A percentile compares a stretch with the other conserved stretches of the same genome.
Evolutionary conservation across 345 rosid species (phyloP).

Genomic region (Carallia brachiata): DNA sequence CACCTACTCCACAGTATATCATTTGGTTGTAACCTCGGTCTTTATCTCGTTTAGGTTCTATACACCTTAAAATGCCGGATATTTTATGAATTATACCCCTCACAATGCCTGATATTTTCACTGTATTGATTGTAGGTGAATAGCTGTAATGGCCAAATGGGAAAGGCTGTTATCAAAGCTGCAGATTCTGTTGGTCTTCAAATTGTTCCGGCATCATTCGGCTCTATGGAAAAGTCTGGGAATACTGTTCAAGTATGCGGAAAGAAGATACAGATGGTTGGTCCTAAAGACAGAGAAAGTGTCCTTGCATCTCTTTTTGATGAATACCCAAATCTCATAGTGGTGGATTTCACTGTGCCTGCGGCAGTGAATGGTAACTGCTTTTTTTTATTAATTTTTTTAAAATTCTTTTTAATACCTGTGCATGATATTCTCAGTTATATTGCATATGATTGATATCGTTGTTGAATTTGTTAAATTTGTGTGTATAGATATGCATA

Average conservation of each 20-base stretch:
- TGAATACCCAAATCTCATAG: slow-evolving; percentile 68
- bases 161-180: slow-evolving; percentile 81
- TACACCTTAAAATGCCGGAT: too few species aligned
- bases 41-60: too few species aligned
- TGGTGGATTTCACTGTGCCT: slow-evolving; percentile 86
- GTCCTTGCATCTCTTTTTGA: slow-evolving; percentile 56
- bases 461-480: not conserved
- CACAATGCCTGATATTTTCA: not conserved
- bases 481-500: too few species aligned
- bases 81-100: too few species aligned
- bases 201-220: slow-evolving; percentile 73
- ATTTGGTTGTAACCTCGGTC: too few species aligned
- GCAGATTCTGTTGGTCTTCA: slow-evolving; percentile 83
- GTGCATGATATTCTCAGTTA: not conserved
- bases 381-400: too few species aligned
- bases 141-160: slow-evolving; percentile 85
- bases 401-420: not conserved
- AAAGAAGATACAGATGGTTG: slow-evolving; percentile 62
- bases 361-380: slow-evolving; percentile 76
- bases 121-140: slow-evolving; percentile 57
- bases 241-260: slow-evolving; percentile 63
- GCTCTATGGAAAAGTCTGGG: slow-evolving; percentile 65
- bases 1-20: too few species aligned
- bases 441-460: not conserved
- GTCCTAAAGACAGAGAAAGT: slow-evolving; percentile 67